Percentiles rank a stretch among this genome's conserved stretches.
These are phyloP conservation scores for Platismatia glauca DNA, from an alignment of 495 filamentous ascomycete species.

Conservation along the genomic window DNA sequence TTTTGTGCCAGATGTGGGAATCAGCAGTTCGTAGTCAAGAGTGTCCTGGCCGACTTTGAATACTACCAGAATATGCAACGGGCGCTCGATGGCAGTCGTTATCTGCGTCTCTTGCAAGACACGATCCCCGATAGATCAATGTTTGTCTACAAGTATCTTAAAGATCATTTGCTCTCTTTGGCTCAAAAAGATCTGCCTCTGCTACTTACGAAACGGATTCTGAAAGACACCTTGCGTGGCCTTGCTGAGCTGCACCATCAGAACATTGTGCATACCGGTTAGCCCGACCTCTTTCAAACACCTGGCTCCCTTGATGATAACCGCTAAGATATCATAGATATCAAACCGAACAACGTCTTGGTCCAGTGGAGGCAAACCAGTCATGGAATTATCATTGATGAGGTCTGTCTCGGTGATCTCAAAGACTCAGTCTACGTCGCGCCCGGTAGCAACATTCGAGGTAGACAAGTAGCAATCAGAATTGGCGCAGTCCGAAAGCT, in stretches of 20 bases:
- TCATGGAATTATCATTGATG: background rate
- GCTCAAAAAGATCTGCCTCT: conserved; percentile 19
- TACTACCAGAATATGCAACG: conserved; percentile 34
- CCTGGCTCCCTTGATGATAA: too few species aligned
- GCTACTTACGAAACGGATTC: conserved; percentile 35
- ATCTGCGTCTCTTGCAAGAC: conserved; percentile 34
- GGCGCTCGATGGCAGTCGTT: conserved; percentile 31
- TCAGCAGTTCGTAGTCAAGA: too few species aligned
- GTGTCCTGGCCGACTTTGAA: too few species aligned
- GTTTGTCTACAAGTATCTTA: conserved; percentile 41
- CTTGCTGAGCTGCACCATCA: conserved; percentile 39
- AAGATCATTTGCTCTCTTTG: conserved; percentile 37
- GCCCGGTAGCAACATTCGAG: conserved; percentile 26
- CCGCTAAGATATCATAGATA: background rate
- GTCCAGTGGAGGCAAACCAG: background rate
- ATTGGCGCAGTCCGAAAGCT: conserved; percentile 38
- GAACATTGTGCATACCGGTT: conserved; percentile 42
- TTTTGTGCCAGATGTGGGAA: too few species aligned
- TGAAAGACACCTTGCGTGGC: conserved; percentile 37
- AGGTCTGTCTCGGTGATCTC: background rate
- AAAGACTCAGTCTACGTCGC: conserved; percentile 39
- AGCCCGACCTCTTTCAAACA: conserved; percentile 19
- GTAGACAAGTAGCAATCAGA: conserved; percentile 32
- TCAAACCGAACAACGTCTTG: background rate
- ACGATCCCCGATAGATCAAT: conserved; percentile 39